Evolutionary conservation across 2,329 filamentous ascomycete genomes (phyloP).

Genomic region (Epichloe sibirici): DNA sequence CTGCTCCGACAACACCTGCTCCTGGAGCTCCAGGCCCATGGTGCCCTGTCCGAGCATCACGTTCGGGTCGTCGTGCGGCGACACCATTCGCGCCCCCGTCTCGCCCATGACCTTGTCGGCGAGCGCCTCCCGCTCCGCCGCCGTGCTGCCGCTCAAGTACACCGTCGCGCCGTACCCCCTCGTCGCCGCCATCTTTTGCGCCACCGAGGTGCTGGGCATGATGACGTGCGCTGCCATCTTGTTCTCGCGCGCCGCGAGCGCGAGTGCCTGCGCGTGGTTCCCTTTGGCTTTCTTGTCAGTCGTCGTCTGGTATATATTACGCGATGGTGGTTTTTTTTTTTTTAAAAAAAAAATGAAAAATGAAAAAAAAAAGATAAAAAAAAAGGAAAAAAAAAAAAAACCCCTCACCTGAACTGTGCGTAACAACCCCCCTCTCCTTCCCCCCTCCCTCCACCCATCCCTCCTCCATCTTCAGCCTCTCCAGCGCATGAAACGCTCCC

Average conservation of each 20-base stretch:
- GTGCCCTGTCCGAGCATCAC: slow-evolving; percentile 94
- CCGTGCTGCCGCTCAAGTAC: slow-evolving; percentile 71
- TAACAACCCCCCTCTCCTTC: slow-evolving; percentile 64
- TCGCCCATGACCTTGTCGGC: slow-evolving; percentile 54
- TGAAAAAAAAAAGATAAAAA: not conserved
- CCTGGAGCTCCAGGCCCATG: slow-evolving; percentile 66
- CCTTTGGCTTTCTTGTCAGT: slow-evolving; percentile 36
- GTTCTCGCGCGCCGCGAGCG: slow-evolving; percentile 66
- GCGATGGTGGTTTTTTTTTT: no score
- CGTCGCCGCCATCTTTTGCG: slow-evolving; percentile 81
- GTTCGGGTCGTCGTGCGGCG: slow-evolving; percentile 85
- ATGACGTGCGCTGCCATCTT: slow-evolving; percentile 74
- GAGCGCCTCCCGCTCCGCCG: slow-evolving; percentile 67
- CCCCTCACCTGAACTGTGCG: slow-evolving; percentile 68
- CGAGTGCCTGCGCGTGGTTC: slow-evolving; percentile 88
- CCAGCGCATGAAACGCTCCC: slow-evolving; percentile 79
- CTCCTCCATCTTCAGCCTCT: slow-evolving; percentile 50
- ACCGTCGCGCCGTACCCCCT: slow-evolving; percentile 64
- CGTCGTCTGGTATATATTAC: no score
- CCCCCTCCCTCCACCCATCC: slow-evolving; percentile 49
- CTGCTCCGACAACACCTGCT: slow-evolving; percentile 52
- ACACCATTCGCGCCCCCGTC: slow-evolving; percentile 69
- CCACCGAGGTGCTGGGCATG: slow-evolving; percentile 77
- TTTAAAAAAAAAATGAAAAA: not conserved
- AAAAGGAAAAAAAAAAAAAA: not conserved